phyloP scores from a whole-genome alignment of 208 protist species.

The Naegleria gruberi region DNA sequence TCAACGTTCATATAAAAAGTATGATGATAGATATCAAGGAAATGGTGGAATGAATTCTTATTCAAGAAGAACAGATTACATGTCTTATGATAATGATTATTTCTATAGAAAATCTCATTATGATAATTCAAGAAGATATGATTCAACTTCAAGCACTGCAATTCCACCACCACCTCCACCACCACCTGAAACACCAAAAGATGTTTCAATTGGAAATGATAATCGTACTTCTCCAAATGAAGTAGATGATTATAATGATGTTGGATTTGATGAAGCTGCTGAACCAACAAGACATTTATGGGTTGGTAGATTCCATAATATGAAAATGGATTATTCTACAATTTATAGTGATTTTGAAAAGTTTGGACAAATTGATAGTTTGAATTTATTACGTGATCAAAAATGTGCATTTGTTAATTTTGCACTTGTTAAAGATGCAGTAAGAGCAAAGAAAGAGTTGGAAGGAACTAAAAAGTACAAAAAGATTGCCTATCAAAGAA shows the following conservation, averaged over 20 bases:
- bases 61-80: background rate
- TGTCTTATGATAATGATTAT: background rate
- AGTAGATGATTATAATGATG: background rate
- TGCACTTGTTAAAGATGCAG: background rate
- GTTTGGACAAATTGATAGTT: background rate
- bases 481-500: background rate
- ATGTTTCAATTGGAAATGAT: too few relatives aligned
- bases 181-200: background rate
- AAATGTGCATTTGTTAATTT: constrained; percentile 11
- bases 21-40: background rate
- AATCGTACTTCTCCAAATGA: background rate
- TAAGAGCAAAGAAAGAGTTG: background rate
- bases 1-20: background rate
- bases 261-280: background rate
- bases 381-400: background rate
- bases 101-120: background rate
- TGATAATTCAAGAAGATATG: background rate
- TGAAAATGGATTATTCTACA: background rate
- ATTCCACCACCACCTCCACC: background rate
- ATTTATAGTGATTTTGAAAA: constrained; percentile 3
- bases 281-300: constrained; percentile 12
- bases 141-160: background rate
- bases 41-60: background rate
- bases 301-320: background rate
- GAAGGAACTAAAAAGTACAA: background rate